Base-by-base conservation (phyloP, 2,329 filamentous ascomycete genomes). In the Penicillium sp. region DNA sequence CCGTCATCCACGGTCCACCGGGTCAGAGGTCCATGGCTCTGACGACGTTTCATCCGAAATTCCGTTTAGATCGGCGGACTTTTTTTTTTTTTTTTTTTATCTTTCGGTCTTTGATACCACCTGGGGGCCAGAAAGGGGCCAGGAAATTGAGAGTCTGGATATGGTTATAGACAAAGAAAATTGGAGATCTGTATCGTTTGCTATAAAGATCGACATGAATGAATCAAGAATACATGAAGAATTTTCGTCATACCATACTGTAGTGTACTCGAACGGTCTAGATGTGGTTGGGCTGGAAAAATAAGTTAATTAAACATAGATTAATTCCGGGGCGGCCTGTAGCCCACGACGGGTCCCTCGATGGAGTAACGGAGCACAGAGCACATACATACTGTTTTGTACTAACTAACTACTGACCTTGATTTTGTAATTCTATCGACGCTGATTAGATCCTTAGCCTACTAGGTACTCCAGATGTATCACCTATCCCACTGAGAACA, bases 271-370 rank as follows among this genome's bases (percentile, higher is more conserved):
- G 37, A 40, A 49, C n/a, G 49, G 24, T 28, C 53, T 60, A 47
- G 50, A 58, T 44, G 58, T 26, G 55, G 42, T 28, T 28, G 26
- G 59, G 37, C 19, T 24, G n/a, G 38, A 22, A 47, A 38, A 47
- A 38, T 28, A 40, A 42, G 22, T 38, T 55, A 59, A 55, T 55
- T 55, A 59, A 59, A 59, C 15, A 47, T 55, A 50, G 19, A 59
- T 56, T 51, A 62, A 51, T 51, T 58, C 35, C 50, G 45, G 45
- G 53, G 53, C 57, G 6, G 35, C 17, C 49, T 45, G 26, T 28
- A 59, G 30, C 30, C 30, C 37, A 28, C 2, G 26, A 49, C 26
- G 45, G 45, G 45, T 49, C 26, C 26, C 45, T 30, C 8, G 40
- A 22, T 10, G 8, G n/a, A 51, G 49, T 7, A 22, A 22, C 24